These are phyloP conservation scores for Rubia yunnanensis DNA, from an alignment of 257 asterid species.

Conservation along the genomic window DNA sequence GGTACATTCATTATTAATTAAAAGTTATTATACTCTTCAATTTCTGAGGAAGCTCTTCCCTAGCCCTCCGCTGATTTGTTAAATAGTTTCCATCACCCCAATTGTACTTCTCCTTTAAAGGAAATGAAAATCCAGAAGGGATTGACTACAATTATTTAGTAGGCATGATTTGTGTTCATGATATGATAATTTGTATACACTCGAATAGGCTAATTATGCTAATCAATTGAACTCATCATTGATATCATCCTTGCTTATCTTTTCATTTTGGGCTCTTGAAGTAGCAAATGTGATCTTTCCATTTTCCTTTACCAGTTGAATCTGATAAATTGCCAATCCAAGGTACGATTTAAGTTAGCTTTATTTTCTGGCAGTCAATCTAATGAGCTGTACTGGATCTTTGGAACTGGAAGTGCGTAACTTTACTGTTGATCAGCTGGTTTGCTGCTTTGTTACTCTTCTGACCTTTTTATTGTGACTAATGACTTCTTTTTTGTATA, in stretches of 20 bases:
- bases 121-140: neutral
- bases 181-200: neutral
- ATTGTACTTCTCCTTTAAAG: neutral
- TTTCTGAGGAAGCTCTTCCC: neutral
- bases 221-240: neutral
- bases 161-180: neutral
- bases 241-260: neutral
- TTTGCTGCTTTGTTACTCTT: neutral
- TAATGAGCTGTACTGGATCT: conserved; percentile 2
- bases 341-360: neutral
- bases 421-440: neutral
- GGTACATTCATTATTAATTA: conserved; percentile 3
- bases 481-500: neutral
- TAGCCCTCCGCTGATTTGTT: neutral
- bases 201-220: neutral
- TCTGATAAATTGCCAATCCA: neutral
- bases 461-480: neutral
- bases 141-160: neutral
- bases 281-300: neutral
- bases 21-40: neutral
- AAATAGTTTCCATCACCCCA: neutral
- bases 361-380: neutral
- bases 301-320: neutral
- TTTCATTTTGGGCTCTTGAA: neutral
- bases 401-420: neutral